A percentile compares a stretch with the other conserved stretches of the same genome.
Evolutionary conservation across 495 filamentous ascomycete genomes (phyloP).

Genomic region (Astrothelium subdiscretum): DNA sequence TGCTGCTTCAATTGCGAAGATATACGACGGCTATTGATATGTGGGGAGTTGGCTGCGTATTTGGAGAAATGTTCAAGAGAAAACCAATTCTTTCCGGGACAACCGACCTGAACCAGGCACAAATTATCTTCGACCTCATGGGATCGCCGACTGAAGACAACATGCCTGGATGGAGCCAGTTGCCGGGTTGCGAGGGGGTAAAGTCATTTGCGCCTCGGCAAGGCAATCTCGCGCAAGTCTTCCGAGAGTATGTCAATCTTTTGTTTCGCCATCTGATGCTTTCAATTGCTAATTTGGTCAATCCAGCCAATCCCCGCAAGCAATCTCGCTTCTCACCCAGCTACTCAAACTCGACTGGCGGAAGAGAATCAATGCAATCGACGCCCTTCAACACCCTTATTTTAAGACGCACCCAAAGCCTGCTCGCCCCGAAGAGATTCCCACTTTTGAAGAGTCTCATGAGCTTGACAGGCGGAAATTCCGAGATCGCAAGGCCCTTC

Average conservation of each 20-base stretch:
- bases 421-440: constrained; percentile 67
- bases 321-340: constrained; percentile 69
- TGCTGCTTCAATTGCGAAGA: constrained; percentile 69
- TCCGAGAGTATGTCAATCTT: constrained; percentile 47
- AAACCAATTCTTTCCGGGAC: constrained; percentile 86
- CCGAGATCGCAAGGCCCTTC: constrained; percentile 64
- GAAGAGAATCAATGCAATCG: constrained; percentile 81
- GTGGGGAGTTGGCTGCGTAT: constrained; percentile 97
- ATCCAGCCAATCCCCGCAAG: constrained; percentile 35
- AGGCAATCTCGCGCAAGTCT: constrained; percentile 57
- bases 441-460: constrained; percentile 85
- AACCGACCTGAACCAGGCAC: constrained; percentile 78
- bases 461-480: constrained; percentile 87
- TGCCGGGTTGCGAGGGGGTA: constrained; percentile 73
- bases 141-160: constrained; percentile 80
- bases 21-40: constrained; percentile 97
- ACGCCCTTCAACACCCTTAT: constrained; percentile 87
- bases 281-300: constrained; percentile 16
- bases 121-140: constrained; percentile 87
- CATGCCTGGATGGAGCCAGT: constrained; percentile 80
- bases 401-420: constrained; percentile 72
- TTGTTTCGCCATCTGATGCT: background rate
- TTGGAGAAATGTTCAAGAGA: constrained; percentile 93
- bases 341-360: constrained; percentile 83
- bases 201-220: constrained; percentile 49